Evolutionary conservation across 352 stramenopile species (phyloP).

Genomic region (Phytophthora megakarya): DNA sequence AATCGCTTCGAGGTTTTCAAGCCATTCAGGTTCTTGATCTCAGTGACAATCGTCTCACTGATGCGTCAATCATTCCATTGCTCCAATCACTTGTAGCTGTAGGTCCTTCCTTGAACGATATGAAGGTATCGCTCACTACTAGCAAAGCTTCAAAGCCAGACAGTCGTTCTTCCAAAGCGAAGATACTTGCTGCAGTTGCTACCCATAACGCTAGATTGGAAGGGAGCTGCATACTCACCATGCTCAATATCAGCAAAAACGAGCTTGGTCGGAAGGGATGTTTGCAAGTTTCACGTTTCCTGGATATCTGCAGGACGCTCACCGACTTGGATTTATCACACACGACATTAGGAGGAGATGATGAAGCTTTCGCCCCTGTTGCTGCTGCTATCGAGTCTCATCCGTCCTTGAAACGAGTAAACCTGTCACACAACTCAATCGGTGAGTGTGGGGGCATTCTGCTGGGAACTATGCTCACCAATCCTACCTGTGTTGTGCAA

Average conservation of each 20-base stretch:
- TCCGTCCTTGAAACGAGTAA: constrained; percentile 51
- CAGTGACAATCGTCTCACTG: constrained; percentile 71
- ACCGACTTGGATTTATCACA: constrained; percentile 66
- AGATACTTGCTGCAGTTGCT: constrained; percentile 25
- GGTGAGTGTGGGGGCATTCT: constrained; percentile 51
- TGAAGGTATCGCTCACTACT: not conserved
- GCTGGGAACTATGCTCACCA: constrained; percentile 66
- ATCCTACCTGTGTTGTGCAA: constrained; percentile 49
- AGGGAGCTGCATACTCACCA: constrained; percentile 46
- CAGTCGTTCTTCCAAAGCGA: constrained; percentile 18
- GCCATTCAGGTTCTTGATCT: constrained; percentile 69
- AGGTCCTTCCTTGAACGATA: not conserved
- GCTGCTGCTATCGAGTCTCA: constrained; percentile 62
- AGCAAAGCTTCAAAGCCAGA: not conserved
- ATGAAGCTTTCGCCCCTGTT: constrained; percentile 50
- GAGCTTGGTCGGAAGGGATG: constrained; percentile 57
- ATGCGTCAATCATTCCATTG: constrained; percentile 64
- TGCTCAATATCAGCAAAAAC: constrained; percentile 80
- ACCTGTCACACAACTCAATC: constrained; percentile 73
- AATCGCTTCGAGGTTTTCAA: constrained; percentile 57
- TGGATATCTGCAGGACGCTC: constrained; percentile 48
- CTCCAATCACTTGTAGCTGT: constrained; percentile 50
- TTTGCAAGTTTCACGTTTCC: constrained; percentile 59
- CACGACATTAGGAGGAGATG: constrained; percentile 46
- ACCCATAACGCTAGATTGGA: not conserved